Percentiles rank a stretch among this genome's conserved stretches.
These are phyloP conservation scores for Penicillium janthinellum DNA, from an alignment of 2,329 filamentous ascomycete genomes.

Conservation along the genomic window DNA sequence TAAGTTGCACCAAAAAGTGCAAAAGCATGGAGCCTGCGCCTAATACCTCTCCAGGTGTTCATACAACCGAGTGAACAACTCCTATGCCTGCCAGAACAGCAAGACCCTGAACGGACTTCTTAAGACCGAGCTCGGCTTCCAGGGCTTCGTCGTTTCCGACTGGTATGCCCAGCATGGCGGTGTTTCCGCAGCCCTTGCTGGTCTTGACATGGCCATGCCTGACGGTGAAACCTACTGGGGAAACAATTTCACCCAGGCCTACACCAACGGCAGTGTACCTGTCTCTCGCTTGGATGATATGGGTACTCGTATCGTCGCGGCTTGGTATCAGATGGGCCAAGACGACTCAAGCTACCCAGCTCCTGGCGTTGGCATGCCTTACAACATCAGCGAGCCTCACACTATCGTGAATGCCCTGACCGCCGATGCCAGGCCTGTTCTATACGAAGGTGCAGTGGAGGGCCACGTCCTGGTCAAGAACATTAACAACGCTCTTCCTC, in stretches of 20 bases:
- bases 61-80: conserved; percentile 66
- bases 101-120: conserved; percentile 73
- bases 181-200: conserved; percentile 66
- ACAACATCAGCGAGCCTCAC: conserved; percentile 48
- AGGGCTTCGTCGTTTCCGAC: conserved; percentile 78
- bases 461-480: conserved; percentile 62
- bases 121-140: conserved; percentile 78
- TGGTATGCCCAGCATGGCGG: conserved; percentile 76
- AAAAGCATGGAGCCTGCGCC: conserved; percentile 44
- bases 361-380: conserved; percentile 34
- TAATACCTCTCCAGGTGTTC: conserved; percentile 12
- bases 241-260: conserved; percentile 53
- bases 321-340: conserved; percentile 49
- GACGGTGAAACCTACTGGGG: conserved; percentile 45
- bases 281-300: conserved; percentile 61
- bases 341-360: conserved; percentile 50
- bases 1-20: conserved; percentile 33
- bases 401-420: conserved; percentile 57
- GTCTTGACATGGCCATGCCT: conserved; percentile 82
- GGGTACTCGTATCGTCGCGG: conserved; percentile 53
- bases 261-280: conserved; percentile 62
- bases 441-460: conserved; percentile 56
- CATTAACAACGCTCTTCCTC: conserved; percentile 50
- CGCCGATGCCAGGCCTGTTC: conserved; percentile 30
- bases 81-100: conserved; percentile 76